phyloP scores from a whole-genome alignment of 257 asterid genomes.

The Avicennia marina region DNA sequence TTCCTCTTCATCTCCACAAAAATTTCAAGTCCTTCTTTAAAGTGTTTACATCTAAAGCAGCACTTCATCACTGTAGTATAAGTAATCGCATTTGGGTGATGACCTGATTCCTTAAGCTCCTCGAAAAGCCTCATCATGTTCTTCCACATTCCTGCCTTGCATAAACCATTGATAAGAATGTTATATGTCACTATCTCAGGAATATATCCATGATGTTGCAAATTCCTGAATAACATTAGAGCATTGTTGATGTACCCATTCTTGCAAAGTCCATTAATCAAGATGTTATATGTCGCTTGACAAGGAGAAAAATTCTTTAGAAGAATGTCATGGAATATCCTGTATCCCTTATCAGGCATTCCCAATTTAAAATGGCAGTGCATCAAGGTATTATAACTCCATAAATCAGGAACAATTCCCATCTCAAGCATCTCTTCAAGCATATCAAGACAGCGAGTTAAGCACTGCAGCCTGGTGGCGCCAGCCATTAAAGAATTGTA shows the following conservation, averaged over 20 bases:
- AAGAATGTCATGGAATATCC: conserved; percentile 53
- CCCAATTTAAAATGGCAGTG: conserved; percentile 63
- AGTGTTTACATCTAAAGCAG: conserved; percentile 44
- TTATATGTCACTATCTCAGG: conserved; percentile 73
- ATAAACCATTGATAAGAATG: conserved; percentile 61
- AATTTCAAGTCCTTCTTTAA: conserved; percentile 54
- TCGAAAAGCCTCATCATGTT: conserved; percentile 43
- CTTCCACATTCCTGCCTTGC: conserved; percentile 52
- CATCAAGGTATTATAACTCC: conserved; percentile 89
- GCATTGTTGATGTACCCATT: conserved; percentile 53
- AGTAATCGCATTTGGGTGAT: conserved; percentile 70
- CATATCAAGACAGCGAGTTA: conserved; percentile 50
- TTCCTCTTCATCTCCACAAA: conserved; percentile 71
- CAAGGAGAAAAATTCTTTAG: conserved; percentile 41
- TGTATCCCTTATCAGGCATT: conserved; percentile 64
- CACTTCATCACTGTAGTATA: conserved; percentile 77
- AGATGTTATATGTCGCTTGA: conserved; percentile 57
- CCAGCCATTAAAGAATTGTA: conserved; percentile 81
- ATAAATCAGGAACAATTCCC: conserved; percentile 61
- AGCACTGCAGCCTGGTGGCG: conserved; percentile 44
- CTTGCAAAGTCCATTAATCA: conserved; percentile 78
- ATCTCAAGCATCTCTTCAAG: conserved; percentile 61
- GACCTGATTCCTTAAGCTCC: conserved; percentile 56
- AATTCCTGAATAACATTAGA: conserved; percentile 51
- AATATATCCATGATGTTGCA: conserved; percentile 44